Evolutionary conservation across 2,329 filamentous ascomycete genomes (phyloP), one percentile per base, ranked within the genome.

Genomic region (Lithohypha guttulata): DNA sequence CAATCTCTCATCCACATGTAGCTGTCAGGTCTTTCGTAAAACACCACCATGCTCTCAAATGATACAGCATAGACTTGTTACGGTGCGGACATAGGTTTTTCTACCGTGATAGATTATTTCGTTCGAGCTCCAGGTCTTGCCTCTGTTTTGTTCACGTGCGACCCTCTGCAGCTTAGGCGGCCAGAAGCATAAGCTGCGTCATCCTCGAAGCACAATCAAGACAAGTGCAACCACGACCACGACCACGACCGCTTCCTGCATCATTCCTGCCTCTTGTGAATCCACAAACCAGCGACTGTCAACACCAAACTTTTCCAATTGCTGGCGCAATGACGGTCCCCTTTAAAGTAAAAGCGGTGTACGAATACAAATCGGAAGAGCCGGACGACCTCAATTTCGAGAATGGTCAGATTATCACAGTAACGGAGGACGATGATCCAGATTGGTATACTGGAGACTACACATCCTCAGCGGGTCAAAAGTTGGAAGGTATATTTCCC

Each of bases 311-410:
- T 28, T 14, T 28, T 28, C 9, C 42, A 45, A 42, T 44, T 49
- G 50, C 49, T 46, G 59, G 50, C 66, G 72, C 62, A 59, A 87
- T 87, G 81, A 69, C 79, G 60, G 70, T 70, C 53, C 77, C 79
- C 45, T 95, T 94, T 71, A 93, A 84, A 66, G 91, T 98, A 69
- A 93, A 87, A 72, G 85, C 91, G 52, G 66, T 96, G 57, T 98
- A 82, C 69, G 89, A 96, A 60, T 98, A 98, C 68, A 70, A 73
- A 58, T 96, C 91, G 51, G 75, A 76, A 46, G 89, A 98, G 61
- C 86, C 94, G 53, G 91, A 98, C 63, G 91, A 98, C 64, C 79
- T 98, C 52, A 82, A 76, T 58, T 98, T 98, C 60, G 62, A 72
- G 43, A 67, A 75, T 54, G 86, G 85, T 50, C 87, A 95, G 65